Percentiles rank a stretch among this genome's conserved stretches.
Conservation (phyloP, 352 stramenopile species). For the Pythium aphanidermatum region DNA sequence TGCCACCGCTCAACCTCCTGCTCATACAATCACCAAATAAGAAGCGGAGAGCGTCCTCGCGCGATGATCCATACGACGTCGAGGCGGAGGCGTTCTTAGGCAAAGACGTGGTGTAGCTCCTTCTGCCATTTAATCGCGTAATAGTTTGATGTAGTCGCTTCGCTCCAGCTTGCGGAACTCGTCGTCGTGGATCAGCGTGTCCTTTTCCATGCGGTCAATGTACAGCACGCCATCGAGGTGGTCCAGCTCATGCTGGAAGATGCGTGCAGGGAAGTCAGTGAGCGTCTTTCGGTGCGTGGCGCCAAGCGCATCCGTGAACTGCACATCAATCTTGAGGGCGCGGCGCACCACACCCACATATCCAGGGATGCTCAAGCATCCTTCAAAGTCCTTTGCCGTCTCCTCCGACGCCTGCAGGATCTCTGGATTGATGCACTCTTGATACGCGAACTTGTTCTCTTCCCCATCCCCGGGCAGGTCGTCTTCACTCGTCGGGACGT, state of each 20-base stretch:
- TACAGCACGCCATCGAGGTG: conserved; percentile 76
- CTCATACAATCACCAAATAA: conserved; percentile 3
- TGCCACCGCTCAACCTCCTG: neutral
- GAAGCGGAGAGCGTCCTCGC: conserved; percentile 5
- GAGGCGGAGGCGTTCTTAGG: conserved; percentile 12
- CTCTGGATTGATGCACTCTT: conserved; percentile 73
- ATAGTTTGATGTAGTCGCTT: conserved; percentile 51
- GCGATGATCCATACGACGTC: neutral
- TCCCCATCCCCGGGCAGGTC: conserved; percentile 37
- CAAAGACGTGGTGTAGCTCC: conserved; percentile 18
- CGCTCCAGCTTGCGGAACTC: conserved; percentile 69
- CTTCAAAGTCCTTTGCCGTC: conserved; percentile 76
- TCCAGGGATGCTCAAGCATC: conserved; percentile 74
- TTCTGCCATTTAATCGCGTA: conserved; percentile 27
- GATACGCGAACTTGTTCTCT: conserved; percentile 41
- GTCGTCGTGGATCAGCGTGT: conserved; percentile 78
- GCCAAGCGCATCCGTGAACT: conserved; percentile 51
- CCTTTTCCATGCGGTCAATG: conserved; percentile 57
- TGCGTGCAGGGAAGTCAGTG: conserved; percentile 64
- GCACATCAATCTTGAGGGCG: conserved; percentile 53
- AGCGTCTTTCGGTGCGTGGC: conserved; percentile 49
- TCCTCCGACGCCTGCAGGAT: conserved; percentile 47
- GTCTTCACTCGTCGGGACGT: conserved; percentile 46
- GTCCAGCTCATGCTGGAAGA: conserved; percentile 83
- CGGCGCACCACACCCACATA: conserved; percentile 73